These are phyloP conservation scores for Vaccinium myrtillus DNA, from an alignment of 148 eudicot species.

Conservation along the genomic window DNA sequence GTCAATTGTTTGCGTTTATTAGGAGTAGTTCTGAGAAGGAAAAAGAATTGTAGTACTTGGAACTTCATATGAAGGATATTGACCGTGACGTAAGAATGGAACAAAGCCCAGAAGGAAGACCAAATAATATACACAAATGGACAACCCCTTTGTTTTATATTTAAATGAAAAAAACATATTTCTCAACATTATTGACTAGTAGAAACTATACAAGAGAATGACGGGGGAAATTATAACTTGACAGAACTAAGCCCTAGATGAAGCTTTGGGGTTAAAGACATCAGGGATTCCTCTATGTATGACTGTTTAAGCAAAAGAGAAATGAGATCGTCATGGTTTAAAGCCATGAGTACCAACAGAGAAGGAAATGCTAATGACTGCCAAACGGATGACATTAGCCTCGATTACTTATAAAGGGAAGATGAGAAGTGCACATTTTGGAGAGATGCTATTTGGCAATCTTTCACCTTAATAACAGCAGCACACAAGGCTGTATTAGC, in stretches of 20 bases:
- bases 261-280: not conserved
- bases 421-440: not conserved
- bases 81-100: not conserved
- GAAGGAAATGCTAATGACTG: not conserved
- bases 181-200: conserved; percentile 3
- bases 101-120: not conserved
- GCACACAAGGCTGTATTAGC: not conserved
- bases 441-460: not conserved
- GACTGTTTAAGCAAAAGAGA: not conserved
- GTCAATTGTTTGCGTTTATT: conserved; percentile 4
- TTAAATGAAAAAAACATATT: not conserved
- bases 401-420: not conserved
- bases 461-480: not conserved
- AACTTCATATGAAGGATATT: not conserved
- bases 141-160: not conserved
- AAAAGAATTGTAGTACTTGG: not conserved
- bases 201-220: not conserved
- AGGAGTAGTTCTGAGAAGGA: not conserved
- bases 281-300: not conserved
- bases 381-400: not conserved
- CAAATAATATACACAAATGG: not conserved
- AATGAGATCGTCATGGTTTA: not conserved
- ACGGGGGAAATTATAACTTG: not conserved
- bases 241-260: not conserved
- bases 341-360: not conserved